Base-by-base conservation (phyloP, 305 asterid species). In the Fraxinus greggii region DNA sequence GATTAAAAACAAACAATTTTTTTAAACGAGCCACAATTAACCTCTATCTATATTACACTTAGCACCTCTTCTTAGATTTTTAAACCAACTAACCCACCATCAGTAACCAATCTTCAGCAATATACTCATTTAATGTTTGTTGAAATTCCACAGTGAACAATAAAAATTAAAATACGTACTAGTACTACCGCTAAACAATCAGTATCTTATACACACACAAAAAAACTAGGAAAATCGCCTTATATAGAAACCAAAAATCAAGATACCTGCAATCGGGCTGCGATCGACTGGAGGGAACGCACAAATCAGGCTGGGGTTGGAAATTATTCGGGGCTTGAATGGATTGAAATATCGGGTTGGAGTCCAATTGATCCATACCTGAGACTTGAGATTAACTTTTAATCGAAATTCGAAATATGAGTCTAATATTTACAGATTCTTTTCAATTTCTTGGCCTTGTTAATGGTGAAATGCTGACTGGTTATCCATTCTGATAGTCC, bases 281-380 rank as follows among this genome's bases (percentile, higher is more conserved):
- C 73, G 90, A 63, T 42, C 81, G 89, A 74, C 85, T 83, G 65
- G 88, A 72, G 36, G 85, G 85, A 81, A 80, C 79, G 69, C 76
- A 83, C 83, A 72, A 75, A 81, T 84, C 93, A 65, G 91, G 79
- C 80, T 89, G 87, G 33, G 88, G 86, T 82, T 79, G 91, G 77
- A 86, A 87, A 78, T 84, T 85, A 89, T 69, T 86, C 17, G 93
- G 85, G 84, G 82, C 85, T 80, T 86, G 90, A 81, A 88, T 76
- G 10, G 92, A 26, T 75, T 88, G 97, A 75, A 76, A 86, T 51
- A 77, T 84, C 73, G 86, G 70, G 83, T 80, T 84, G 76, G 85
- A 85, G 54, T 88, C 90, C 85, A 88, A 85, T 78, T 89, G 92
- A 86, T 93, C 96, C 96, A 90, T 91, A 23, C 33, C 2, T 29